Evolutionary conservation across 2,329 filamentous ascomycete genomes (phyloP).

Genomic region (Ascochyta lentis): DNA sequence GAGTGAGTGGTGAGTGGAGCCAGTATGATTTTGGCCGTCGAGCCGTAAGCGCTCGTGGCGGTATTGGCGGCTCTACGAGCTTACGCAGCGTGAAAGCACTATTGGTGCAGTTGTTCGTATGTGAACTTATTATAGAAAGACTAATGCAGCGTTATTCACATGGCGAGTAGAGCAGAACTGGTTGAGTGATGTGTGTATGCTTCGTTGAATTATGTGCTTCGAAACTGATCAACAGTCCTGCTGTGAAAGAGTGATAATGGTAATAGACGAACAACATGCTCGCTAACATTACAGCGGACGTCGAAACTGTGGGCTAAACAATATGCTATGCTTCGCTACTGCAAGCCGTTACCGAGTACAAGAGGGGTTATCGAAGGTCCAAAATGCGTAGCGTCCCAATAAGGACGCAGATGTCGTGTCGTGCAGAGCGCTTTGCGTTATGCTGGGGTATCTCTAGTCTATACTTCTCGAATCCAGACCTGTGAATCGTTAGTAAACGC

Average conservation of each 20-base stretch:
- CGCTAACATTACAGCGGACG: conserved; percentile 44
- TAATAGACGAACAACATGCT: conserved; percentile 30
- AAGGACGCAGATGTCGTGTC: conserved; percentile 26
- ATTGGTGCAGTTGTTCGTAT: conserved; percentile 3
- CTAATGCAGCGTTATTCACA: conserved; percentile 8
- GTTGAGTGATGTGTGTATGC: neutral
- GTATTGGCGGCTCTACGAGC: conserved; percentile 5
- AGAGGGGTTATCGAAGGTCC: conserved; percentile 19
- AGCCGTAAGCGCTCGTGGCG: conserved; percentile 15
- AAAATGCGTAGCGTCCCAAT: conserved; percentile 16
- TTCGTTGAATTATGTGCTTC: conserved; percentile 15
- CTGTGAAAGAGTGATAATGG: conserved; percentile 39
- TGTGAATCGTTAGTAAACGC: conserved; percentile 41
- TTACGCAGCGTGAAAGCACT: conserved; percentile 10
- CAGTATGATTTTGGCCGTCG: neutral
- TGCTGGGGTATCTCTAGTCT: conserved; percentile 50
- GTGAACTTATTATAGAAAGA: neutral
- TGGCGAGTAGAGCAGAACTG: neutral
- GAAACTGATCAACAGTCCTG: conserved; percentile 47
- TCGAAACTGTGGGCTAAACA: conserved; percentile 14
- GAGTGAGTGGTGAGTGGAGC: neutral
- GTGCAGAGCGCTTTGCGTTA: conserved; percentile 32
- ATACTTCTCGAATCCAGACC: conserved; percentile 56
- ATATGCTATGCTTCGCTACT: conserved; percentile 21
- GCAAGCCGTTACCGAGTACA: conserved; percentile 15